phyloP scores from a whole-genome alignment of 1,139 yeast species.

The Diutina neorugosa region DNA sequence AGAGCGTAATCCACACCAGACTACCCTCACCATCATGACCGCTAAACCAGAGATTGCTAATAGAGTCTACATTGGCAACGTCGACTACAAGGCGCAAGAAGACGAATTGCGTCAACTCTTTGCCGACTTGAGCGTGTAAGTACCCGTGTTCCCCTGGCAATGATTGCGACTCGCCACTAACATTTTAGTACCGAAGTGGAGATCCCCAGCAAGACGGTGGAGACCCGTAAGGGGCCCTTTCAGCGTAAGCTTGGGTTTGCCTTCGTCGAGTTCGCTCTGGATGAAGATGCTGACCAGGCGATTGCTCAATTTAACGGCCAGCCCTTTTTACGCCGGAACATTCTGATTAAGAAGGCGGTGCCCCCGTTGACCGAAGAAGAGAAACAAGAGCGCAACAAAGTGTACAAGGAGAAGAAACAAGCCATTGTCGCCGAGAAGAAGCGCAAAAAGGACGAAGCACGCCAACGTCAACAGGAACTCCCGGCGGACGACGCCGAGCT shows the following conservation, averaged over 20 bases:
- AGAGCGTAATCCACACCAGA: not conserved
- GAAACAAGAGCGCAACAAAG: conserved; percentile 26
- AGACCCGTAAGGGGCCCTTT: not conserved
- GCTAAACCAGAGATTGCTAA: not conserved
- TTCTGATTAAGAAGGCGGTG: conserved; percentile 24
- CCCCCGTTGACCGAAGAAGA: conserved; percentile 43
- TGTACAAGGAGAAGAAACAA: conserved; percentile 22
- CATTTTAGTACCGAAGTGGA: not conserved
- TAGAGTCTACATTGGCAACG: conserved; percentile 3
- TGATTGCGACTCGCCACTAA: not conserved
- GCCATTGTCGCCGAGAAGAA: conserved; percentile 16
- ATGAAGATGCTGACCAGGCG: conserved; percentile 70
- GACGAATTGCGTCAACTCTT: not conserved
- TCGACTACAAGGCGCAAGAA: not conserved
- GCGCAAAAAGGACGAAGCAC: conserved; percentile 8
- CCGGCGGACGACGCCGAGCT: conserved; percentile 10
- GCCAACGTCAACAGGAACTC: conserved; percentile 6
- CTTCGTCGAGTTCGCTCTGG: conserved; percentile 76
- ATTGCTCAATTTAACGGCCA: conserved; percentile 61
- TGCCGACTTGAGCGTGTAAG: not conserved
- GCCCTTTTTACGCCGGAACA: not conserved
- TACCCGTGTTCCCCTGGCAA: not conserved
- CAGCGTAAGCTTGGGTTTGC: conserved; percentile 76
- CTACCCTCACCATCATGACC: not conserved
- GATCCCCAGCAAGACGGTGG: not conserved